Base-by-base conservation (phyloP, 2,329 filamentous ascomycete genomes). In the Arthrobotrys conoides region DNA sequence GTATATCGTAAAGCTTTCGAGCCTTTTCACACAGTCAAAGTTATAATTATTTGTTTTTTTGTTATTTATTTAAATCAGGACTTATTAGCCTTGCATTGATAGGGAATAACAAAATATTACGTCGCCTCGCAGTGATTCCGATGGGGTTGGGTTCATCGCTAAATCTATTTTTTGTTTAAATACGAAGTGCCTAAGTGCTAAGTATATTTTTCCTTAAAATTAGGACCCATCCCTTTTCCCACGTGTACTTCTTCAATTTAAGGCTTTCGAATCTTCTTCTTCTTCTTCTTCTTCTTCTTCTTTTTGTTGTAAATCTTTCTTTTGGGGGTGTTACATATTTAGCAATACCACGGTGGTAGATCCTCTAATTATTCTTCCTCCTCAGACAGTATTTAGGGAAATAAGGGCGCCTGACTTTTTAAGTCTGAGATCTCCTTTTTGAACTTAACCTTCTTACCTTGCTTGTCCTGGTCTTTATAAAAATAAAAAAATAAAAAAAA, bases 41-140 rank as follows among this genome's bases (percentile, higher is more conserved):
- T 36, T 36, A 36, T 8, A 12, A 36, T 3, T 36, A 8, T 9
- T 3, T 8, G 5, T 9, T 8, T 12, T 36, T 9, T 36, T 36
- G 8, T 36, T 10, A 36, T 5, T 36, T 36, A 9, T 12, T 36
- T 30, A 6, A 6, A 3, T 30, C 27, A 30, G 27, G n/a, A n/a
- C n/a, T 36, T 5, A 8, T 36, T 48, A 9, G 44, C 44, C 14
- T 48, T 18, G 44, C 27, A 10, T 48, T 20, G 14, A 36, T 36
- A 36, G 38, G 14, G 38, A 44, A n/a, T 48, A 22, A n/a, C 22
- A 22, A 8, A 6, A 20, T 48, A 48, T 48, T 49, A 49, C 46
- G 18, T 51, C 20, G 22, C 22, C 22, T 51, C 51, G 51, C 51
- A 16, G 51, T 55, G 51, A 55, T 55, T 55, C 51, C 51, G 51